Evolutionary conservation across 306 rosid species (phyloP).

Genomic region (Castanospermum australe): DNA sequence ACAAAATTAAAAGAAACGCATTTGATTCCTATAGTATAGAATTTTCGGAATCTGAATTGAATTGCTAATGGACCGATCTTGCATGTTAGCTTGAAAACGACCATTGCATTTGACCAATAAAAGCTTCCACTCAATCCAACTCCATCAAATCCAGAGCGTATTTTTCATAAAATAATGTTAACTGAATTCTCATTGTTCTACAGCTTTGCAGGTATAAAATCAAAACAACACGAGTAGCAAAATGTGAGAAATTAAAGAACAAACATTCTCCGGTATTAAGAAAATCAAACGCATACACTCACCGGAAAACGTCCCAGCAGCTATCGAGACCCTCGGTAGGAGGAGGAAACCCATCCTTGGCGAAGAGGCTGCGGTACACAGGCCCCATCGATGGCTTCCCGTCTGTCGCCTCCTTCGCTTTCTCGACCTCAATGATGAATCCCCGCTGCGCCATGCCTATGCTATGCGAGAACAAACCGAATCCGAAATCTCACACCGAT

Average conservation of each 20-base stretch:
- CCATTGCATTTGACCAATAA: too few species aligned
- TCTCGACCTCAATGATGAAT: constrained; percentile 62
- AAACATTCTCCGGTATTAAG: background rate
- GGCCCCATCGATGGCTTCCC: constrained; percentile 74
- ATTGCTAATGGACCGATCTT: too few species aligned
- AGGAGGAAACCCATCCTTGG: constrained; percentile 54
- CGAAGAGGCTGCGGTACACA: constrained; percentile 63
- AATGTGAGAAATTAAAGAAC: background rate
- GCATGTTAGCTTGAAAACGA: too few species aligned
- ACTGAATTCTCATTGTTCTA: background rate
- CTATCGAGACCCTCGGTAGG: constrained; percentile 55
- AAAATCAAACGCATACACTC: background rate
- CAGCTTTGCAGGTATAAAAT: background rate
- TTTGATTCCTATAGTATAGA: background rate
- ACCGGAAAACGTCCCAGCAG: constrained; percentile 89
- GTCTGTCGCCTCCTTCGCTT: constrained; percentile 49
- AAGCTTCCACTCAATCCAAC: background rate
- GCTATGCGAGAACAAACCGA: too few species aligned
- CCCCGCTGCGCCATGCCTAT: constrained; percentile 48
- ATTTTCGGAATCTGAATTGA: background rate
- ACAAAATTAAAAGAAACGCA: background rate
- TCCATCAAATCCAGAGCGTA: too few species aligned
- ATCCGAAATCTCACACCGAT: background rate
- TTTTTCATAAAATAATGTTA: background rate
- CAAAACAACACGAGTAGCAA: background rate